These are phyloP conservation scores for Trichoderma harzianum DNA, from an alignment of 2,329 filamentous ascomycete genomes.

Conservation along the genomic window DNA sequence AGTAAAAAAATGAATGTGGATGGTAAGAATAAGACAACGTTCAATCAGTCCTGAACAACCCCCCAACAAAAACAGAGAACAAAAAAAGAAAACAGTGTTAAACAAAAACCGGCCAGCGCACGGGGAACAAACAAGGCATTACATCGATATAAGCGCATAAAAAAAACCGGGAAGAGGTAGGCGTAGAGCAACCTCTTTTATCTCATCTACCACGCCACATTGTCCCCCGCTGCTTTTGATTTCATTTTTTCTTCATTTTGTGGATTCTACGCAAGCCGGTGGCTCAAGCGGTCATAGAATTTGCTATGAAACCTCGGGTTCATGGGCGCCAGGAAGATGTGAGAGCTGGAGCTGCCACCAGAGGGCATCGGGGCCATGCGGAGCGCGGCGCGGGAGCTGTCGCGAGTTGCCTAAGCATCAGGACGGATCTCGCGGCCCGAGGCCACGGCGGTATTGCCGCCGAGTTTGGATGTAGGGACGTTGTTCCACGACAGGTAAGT, in stretches of 20 bases:
- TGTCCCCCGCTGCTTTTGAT: neutral
- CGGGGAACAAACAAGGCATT: neutral
- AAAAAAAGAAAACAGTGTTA: neutral
- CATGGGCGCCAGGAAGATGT: neutral
- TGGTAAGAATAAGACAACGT: neutral
- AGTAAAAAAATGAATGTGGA: neutral
- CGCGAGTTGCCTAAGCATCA: slow-evolving; percentile 39
- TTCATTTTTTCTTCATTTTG: neutral
- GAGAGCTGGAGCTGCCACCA: neutral
- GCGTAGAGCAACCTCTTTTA: neutral
- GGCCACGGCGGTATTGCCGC: slow-evolving; percentile 43
- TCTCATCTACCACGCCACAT: neutral
- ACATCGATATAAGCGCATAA: neutral
- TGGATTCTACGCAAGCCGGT: neutral
- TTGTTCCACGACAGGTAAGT: slow-evolving; percentile 96
- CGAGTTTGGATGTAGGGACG: slow-evolving; percentile 43
- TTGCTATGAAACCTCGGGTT: slow-evolving; percentile 7
- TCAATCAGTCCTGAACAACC: neutral
- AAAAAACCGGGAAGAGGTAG: neutral
- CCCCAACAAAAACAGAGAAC: too few relatives aligned
- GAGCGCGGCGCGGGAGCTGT: slow-evolving; percentile 26
- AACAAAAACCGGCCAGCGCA: neutral
- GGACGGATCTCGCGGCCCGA: slow-evolving; percentile 56
- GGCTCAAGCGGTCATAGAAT: slow-evolving; percentile 4
- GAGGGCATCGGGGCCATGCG: slow-evolving; percentile 11